Percentiles rank a stretch among this genome's conserved stretches.
Evolutionary conservation across 1,139 yeast genomes (phyloP).

Genomic region (Blastobotrys elegans): DNA sequence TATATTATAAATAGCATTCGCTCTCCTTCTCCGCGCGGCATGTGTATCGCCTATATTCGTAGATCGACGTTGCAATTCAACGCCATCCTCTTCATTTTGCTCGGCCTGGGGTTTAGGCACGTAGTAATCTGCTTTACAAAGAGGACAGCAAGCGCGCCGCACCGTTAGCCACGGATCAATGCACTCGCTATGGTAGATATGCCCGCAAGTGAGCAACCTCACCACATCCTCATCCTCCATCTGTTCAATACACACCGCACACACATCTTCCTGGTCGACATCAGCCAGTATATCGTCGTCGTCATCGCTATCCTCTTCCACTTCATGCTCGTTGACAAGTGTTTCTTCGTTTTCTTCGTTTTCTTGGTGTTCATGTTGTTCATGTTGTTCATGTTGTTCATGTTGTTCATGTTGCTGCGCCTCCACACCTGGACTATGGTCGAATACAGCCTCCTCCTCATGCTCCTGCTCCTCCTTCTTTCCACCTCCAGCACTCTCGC

Average conservation of each 20-base stretch:
- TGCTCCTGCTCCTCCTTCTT: background rate
- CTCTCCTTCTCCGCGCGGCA: conserved; percentile 12
- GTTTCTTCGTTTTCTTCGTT: background rate
- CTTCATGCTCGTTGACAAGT: conserved; percentile 5
- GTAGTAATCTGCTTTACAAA: conserved; percentile 54
- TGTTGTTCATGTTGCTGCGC: background rate
- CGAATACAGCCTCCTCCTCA: conserved; percentile 1
- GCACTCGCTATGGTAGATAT: conserved; percentile 75
- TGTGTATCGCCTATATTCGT: conserved; percentile 4
- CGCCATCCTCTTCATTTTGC: conserved; percentile 2
- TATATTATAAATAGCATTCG: conserved; percentile 14
- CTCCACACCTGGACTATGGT: conserved; percentile 9
- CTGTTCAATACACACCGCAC: conserved; percentile 74
- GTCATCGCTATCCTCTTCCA: conserved; percentile 8
- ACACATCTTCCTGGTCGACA: conserved; percentile 44
- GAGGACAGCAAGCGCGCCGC: conserved; percentile 78
- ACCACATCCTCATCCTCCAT: conserved; percentile 61
- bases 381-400: background rate
- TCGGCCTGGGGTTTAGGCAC: conserved; percentile 24
- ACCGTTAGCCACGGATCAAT: conserved; percentile 78
- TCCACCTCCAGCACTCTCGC: background rate
- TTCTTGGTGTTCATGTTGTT: background rate
- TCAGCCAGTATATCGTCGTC: conserved; percentile 15
- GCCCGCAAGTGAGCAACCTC: conserved; percentile 75
- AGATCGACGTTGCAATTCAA: background rate